These are phyloP conservation scores for Ceriops tagal DNA, from an alignment of 345 rosid genomes.

Conservation along the genomic window DNA sequence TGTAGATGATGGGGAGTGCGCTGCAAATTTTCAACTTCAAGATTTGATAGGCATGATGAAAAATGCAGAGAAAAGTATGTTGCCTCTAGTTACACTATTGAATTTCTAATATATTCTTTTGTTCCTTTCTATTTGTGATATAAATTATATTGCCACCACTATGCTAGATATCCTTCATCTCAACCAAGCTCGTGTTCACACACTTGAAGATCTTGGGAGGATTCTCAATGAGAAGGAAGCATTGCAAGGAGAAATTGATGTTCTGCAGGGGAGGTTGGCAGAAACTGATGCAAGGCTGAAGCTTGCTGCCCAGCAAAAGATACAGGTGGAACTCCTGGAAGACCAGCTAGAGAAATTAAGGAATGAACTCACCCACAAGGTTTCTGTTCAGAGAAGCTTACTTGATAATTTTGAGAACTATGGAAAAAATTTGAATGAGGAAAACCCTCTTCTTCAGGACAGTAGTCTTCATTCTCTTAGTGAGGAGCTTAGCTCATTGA, in stretches of 20 bases:
- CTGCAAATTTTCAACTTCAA: slow-evolving; percentile 49
- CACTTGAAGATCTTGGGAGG: slow-evolving; percentile 64
- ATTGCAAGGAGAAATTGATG: slow-evolving; percentile 68
- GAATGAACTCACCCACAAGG: slow-evolving; percentile 45
- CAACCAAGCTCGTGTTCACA: slow-evolving; percentile 71
- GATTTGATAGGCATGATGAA: slow-evolving; percentile 72
- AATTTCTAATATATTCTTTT: not conserved
- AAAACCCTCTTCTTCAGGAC: slow-evolving; percentile 27
- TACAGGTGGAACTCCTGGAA: slow-evolving; percentile 64
- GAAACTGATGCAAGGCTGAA: slow-evolving; percentile 87
- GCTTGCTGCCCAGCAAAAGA: slow-evolving; percentile 73
- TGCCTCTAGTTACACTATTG: slow-evolving; percentile 11
- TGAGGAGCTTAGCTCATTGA: slow-evolving; percentile 61
- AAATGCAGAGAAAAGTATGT: slow-evolving; percentile 79
- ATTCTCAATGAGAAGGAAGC: slow-evolving; percentile 71
- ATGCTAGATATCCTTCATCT: slow-evolving; percentile 74
- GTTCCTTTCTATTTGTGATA: not conserved
- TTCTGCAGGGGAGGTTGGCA: slow-evolving; percentile 63
- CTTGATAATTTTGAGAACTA: slow-evolving; percentile 19
- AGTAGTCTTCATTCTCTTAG: slow-evolving; percentile 42
- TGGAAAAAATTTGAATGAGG: slow-evolving; percentile 22
- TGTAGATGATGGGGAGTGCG: slow-evolving; percentile 39
- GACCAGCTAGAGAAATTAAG: slow-evolving; percentile 63
- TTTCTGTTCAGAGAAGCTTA: slow-evolving; percentile 24
- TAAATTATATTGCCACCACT: slow-evolving; percentile 12